Conservation (phyloP, 768 basidiomycete genomes). For the Mycena latifolia region DNA sequence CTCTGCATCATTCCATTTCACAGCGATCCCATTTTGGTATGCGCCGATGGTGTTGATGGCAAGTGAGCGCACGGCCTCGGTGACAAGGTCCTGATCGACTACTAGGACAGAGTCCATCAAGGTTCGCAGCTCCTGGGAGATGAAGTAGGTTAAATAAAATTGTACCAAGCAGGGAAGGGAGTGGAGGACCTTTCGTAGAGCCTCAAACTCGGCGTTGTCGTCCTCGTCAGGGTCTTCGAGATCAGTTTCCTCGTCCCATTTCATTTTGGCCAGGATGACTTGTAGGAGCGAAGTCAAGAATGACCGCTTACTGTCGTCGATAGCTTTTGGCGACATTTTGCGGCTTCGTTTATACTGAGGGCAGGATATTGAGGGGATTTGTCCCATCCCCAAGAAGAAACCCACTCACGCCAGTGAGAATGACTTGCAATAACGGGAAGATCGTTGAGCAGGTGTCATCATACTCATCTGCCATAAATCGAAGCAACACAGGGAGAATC, state of each 20-base stretch:
- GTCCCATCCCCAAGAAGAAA: neutral
- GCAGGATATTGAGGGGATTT: conserved; percentile 17
- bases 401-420: conserved; percentile 78
- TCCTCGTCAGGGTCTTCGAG: conserved; percentile 85
- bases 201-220: conserved; percentile 84
- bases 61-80: conserved; percentile 77
- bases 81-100: conserved; percentile 90
- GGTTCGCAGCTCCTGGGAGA: conserved; percentile 79
- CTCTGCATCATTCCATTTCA: conserved; percentile 95
- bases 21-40: conserved; percentile 68
- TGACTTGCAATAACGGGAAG: conserved; percentile 81
- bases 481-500: conserved; percentile 84
- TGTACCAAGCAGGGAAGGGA: conserved; percentile 1
- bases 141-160: conserved; percentile 6
- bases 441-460: conserved; percentile 91
- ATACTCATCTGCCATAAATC: conserved; percentile 90
- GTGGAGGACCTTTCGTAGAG: conserved; percentile 81
- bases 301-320: conserved; percentile 74
- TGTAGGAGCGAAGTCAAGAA: conserved; percentile 86
- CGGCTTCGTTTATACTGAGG: conserved; percentile 85
- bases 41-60: conserved; percentile 81
- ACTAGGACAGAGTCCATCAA: conserved; percentile 90
- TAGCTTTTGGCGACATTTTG: conserved; percentile 69
- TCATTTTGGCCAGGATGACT: conserved; percentile 88
- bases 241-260: conserved; percentile 88